Percentiles rank a stretch among this genome's conserved stretches.
These are phyloP conservation scores for Cordyceps militaris DNA, from an alignment of 2,329 filamentous ascomycete genomes.

Conservation along the genomic window DNA sequence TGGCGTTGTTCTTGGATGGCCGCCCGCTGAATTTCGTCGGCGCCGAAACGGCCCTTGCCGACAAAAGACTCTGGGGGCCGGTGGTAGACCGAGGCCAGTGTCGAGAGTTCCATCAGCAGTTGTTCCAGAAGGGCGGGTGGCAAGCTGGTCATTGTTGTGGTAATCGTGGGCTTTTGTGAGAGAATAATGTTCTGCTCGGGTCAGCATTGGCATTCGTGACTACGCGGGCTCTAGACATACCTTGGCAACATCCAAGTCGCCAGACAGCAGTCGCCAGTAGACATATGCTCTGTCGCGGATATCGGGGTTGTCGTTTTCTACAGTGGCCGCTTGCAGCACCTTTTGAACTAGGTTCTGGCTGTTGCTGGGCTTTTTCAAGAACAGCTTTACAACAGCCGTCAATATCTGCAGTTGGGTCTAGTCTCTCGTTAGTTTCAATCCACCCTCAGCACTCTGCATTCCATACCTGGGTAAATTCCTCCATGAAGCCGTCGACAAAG, in stretches of 20 bases:
- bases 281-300: conserved; percentile 95
- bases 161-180: conserved; percentile 89
- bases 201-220: conserved; percentile 18
- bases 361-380: conserved; percentile 91
- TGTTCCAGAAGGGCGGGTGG: conserved; percentile 78
- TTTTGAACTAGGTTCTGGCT: conserved; percentile 89
- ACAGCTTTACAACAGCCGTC: conserved; percentile 94
- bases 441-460: background rate
- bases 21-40: conserved; percentile 87
- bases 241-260: conserved; percentile 85
- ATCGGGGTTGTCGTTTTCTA: conserved; percentile 95
- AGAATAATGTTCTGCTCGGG: conserved; percentile 66
- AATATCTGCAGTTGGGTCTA: conserved; percentile 97
- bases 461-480: conserved; percentile 87
- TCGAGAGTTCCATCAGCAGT: conserved; percentile 86
- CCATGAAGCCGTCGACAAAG: conserved; percentile 90
- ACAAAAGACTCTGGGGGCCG: conserved; percentile 98
- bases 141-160: conserved; percentile 86
- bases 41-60: conserved; percentile 87
- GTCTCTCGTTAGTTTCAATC: background rate
- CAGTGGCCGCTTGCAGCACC: conserved; percentile 85
- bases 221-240: conserved; percentile 33
- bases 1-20: conserved; percentile 95
- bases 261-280: conserved; percentile 94
- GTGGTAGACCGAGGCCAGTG: conserved; percentile 95